Evolutionary conservation across 805 yeast genomes (phyloP).

Genomic region (Metschnikowia chrysomelidarum): DNA sequence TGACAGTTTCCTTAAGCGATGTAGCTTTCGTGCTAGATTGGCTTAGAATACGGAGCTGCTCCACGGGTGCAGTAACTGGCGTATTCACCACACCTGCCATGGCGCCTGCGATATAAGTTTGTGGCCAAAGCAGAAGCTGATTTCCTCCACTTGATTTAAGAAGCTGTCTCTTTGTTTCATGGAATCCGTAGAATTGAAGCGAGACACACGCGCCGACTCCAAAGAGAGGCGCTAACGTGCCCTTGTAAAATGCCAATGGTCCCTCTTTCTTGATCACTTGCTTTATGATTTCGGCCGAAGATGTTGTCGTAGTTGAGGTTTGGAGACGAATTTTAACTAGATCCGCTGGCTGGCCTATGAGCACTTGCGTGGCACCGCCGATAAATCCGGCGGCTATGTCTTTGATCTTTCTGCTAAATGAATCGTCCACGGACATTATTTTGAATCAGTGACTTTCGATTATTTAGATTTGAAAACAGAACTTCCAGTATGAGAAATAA

Average conservation of each 20-base stretch:
- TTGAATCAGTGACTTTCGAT: too few species aligned
- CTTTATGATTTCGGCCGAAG: conserved; percentile 33
- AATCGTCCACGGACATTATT: conserved; percentile 34
- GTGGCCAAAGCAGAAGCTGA: conserved; percentile 49
- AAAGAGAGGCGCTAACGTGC: conserved; percentile 43
- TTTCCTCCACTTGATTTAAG: conserved; percentile 25
- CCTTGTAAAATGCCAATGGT: conserved; percentile 42
- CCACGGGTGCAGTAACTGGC: conserved; percentile 62
- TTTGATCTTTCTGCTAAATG: conserved; percentile 36
- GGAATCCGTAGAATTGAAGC: conserved; percentile 68
- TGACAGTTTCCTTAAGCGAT: conserved; percentile 35
- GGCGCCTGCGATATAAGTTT: conserved; percentile 62
- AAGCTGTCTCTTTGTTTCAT: conserved; percentile 62
- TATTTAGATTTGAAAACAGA: too few species aligned
- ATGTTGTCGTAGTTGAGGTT: conserved; percentile 29
- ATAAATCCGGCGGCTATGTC: conserved; percentile 45
- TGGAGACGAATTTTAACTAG: conserved; percentile 43
- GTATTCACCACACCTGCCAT: conserved; percentile 65
- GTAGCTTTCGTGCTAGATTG: conserved; percentile 45
- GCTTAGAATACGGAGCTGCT: conserved; percentile 60
- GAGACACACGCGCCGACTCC: conserved; percentile 60
- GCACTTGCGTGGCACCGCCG: conserved; percentile 47
- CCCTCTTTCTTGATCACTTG: conserved; percentile 43
- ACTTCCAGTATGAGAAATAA: too few species aligned
- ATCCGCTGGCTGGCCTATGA: conserved; percentile 48